Evolutionary conservation across 2,329 filamentous ascomycete genomes (phyloP).

Genomic region (Davidsoniella eucalypti): DNA sequence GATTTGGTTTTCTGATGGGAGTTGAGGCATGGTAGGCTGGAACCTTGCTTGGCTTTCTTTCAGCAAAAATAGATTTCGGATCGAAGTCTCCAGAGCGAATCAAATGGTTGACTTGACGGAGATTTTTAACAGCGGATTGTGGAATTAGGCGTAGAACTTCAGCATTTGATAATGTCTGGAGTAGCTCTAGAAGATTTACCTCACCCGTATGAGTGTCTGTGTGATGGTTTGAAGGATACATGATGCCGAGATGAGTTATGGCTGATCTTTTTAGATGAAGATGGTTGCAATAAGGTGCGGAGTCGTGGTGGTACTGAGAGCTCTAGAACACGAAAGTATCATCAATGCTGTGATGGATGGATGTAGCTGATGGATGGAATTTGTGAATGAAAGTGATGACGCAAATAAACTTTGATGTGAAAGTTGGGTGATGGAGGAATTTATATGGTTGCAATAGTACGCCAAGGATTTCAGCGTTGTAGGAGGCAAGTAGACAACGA

Average conservation of each 20-base stretch:
- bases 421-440: too few relatives aligned
- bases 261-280: too few relatives aligned
- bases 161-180: not conserved
- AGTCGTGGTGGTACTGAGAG: too few relatives aligned
- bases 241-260: not conserved
- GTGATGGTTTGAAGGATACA: not conserved
- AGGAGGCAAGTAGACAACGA: too few relatives aligned
- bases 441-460: too few relatives aligned
- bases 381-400: too few relatives aligned
- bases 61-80: not conserved
- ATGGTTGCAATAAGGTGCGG: too few relatives aligned
- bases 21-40: not conserved
- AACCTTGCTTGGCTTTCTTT: not conserved
- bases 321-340: too few relatives aligned
- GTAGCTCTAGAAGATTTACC: slow-evolving; percentile 3
- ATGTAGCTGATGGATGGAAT: too few relatives aligned
- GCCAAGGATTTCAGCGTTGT: too few relatives aligned
- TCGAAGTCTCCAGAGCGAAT: slow-evolving; percentile 1
- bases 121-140: slow-evolving; percentile 3
- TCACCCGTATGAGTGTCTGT: not conserved
- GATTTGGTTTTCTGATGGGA: not conserved
- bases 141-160: slow-evolving; percentile 6
- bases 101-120: slow-evolving; percentile 4
- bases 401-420: too few relatives aligned
- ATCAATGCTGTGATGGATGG: too few relatives aligned